Evolutionary conservation across 2,329 filamentous ascomycete genomes (phyloP).

Genomic region (Aspergillus carbonarius): DNA sequence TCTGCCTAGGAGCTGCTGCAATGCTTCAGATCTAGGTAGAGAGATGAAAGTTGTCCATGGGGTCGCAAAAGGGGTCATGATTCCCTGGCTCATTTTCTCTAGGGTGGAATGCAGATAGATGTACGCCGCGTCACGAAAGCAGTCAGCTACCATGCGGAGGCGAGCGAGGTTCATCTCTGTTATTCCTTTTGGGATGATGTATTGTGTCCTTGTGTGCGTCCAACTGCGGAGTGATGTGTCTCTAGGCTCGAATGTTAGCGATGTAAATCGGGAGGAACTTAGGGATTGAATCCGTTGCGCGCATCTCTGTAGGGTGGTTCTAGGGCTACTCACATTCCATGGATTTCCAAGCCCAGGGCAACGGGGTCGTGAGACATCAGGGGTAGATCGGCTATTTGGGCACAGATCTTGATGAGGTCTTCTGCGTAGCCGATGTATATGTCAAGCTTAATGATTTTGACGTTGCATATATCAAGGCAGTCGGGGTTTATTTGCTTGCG

Average conservation of each 20-base stretch:
- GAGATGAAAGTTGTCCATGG: slow-evolving; percentile 23
- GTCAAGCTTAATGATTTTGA: slow-evolving; percentile 32
- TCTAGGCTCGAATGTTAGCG: slow-evolving; percentile 19
- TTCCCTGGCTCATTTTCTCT: slow-evolving; percentile 24
- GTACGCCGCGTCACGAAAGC: slow-evolving; percentile 39
- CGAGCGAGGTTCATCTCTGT: slow-evolving; percentile 28
- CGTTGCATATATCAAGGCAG: slow-evolving; percentile 21
- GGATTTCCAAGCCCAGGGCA: slow-evolving; percentile 27
- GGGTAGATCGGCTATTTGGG: slow-evolving; percentile 34
- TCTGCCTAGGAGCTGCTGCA: slow-evolving; percentile 28
- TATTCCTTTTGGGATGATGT: slow-evolving; percentile 34
- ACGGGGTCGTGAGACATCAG: slow-evolving; percentile 20
- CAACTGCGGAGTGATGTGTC: slow-evolving; percentile 33
- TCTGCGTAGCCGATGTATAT: slow-evolving; percentile 42
- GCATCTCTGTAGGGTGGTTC: background rate
- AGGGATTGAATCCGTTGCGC: background rate
- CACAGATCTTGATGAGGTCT: slow-evolving; percentile 35
- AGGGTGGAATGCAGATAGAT: slow-evolving; percentile 39
- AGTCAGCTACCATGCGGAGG: slow-evolving; percentile 37
- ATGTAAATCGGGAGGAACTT: too few relatives aligned
- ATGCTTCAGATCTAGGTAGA: slow-evolving; percentile 27
- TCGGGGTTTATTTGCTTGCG: slow-evolving; percentile 24
- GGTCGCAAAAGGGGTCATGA: background rate
- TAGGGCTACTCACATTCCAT: slow-evolving; percentile 27
- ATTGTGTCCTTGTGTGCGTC: slow-evolving; percentile 27